A percentile compares a stretch with the other conserved stretches of the same genome.
phyloP scores from a whole-genome alignment of 805 yeast genomes.

The Pichia thaimueangensis region DNA sequence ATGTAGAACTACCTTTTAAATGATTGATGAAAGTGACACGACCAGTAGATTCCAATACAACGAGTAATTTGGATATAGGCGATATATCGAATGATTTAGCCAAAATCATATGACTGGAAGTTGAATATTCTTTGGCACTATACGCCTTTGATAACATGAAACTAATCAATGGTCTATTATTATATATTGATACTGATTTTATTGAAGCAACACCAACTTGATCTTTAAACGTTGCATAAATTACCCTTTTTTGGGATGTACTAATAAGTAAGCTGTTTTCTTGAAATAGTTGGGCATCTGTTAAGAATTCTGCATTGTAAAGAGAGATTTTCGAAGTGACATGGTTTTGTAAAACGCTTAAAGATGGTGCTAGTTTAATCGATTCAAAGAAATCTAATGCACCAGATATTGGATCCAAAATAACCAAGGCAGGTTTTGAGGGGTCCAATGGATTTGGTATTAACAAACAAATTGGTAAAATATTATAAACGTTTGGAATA shows the following conservation, averaged over 20 bases:
- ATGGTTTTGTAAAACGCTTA: constrained; percentile 35
- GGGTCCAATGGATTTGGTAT: constrained; percentile 50
- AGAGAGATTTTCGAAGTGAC: constrained; percentile 36
- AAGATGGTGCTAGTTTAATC: constrained; percentile 58
- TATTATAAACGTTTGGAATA: constrained; percentile 20
- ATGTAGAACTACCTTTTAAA: constrained; percentile 27
- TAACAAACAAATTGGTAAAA: constrained; percentile 49
- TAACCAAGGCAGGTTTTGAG: constrained; percentile 63
- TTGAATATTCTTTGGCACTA: constrained; percentile 18
- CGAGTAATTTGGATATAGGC: constrained; percentile 35
- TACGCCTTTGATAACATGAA: constrained; percentile 16
- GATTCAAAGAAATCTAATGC: constrained; percentile 64
- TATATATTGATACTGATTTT: constrained; percentile 18
- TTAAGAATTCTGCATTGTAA: constrained; percentile 47
- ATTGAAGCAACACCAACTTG: constrained; percentile 53
- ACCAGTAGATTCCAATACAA: constrained; percentile 43
- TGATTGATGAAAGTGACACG: constrained; percentile 31
- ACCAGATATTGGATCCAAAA: constrained; percentile 56
- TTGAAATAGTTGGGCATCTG: constrained; percentile 51
- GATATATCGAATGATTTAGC: constrained; percentile 42
- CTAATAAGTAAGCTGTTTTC: constrained; percentile 71
- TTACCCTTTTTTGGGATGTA: constrained; percentile 62
- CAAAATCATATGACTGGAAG: constrained; percentile 46
- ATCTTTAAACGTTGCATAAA: constrained; percentile 60
- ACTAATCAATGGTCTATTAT: constrained; percentile 12